These are phyloP conservation scores for Laguncularia racemosa DNA, from an alignment of 345 rosid genomes.

Conservation along the genomic window DNA sequence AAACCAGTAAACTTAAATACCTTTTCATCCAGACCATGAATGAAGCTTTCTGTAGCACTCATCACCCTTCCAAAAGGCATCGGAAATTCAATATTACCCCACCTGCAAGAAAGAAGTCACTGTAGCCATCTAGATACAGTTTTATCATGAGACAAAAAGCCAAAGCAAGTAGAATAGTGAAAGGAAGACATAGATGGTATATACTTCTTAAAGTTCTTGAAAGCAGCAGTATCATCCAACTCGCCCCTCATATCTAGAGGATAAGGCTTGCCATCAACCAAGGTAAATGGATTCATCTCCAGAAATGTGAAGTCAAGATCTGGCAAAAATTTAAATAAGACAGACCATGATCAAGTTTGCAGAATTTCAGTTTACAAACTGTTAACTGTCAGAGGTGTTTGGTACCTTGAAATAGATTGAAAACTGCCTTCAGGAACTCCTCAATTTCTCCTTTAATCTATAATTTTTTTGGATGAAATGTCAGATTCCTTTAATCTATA, in stretches of 20 bases:
- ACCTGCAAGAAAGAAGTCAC: slow-evolving; percentile 29
- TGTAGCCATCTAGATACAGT: too few species aligned
- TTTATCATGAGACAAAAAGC: too few species aligned
- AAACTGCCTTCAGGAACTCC: slow-evolving; percentile 61
- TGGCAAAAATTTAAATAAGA: slow-evolving; percentile 14
- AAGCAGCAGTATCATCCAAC: slow-evolving; percentile 94
- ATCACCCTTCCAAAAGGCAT: slow-evolving; percentile 94
- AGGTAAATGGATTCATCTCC: slow-evolving; percentile 96
- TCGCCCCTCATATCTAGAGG: slow-evolving; percentile 99
- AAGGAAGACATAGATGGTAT: too few species aligned
- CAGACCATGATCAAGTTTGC: slow-evolving; percentile 5
- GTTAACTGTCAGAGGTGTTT: too few species aligned
- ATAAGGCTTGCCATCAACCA: slow-evolving; percentile 91
- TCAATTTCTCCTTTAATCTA: slow-evolving; percentile 67
- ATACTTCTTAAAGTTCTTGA: slow-evolving; percentile 94
- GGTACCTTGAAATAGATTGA: slow-evolving; percentile 74
- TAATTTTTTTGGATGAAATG: too few species aligned
- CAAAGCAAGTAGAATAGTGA: too few species aligned
- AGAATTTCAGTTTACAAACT: too few species aligned
- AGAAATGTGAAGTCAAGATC: slow-evolving; percentile 97
- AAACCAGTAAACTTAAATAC: slow-evolving; percentile 15
- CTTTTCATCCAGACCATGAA: slow-evolving; percentile 94
- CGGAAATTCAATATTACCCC: slow-evolving; percentile 92
- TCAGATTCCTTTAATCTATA: slow-evolving; percentile 63
- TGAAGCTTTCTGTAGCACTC: slow-evolving; percentile 81